Evolutionary conservation across 495 filamentous ascomycete genomes (phyloP).

Genomic region (Neurospora sp.): DNA sequence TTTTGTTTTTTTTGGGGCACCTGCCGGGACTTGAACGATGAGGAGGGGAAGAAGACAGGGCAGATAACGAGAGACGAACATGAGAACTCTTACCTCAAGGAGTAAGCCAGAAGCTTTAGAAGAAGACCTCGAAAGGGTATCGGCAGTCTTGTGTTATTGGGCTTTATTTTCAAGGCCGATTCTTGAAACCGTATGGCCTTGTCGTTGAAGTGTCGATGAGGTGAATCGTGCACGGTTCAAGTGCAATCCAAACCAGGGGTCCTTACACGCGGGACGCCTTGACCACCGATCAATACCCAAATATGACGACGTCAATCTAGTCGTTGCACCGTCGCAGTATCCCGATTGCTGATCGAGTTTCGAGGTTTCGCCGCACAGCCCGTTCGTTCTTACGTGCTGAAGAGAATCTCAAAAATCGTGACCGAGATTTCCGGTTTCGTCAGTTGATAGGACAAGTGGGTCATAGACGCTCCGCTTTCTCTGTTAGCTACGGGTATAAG

Average conservation of each 20-base stretch:
- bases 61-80: not conserved
- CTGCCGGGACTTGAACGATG: not conserved
- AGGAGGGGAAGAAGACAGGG: not conserved
- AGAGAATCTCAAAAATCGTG: not conserved
- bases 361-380: not conserved
- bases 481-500: not conserved
- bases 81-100: constrained; percentile 4
- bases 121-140: not conserved
- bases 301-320: constrained; percentile 14
- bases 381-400: not conserved
- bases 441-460: not conserved
- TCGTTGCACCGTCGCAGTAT: not conserved
- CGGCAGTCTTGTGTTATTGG: not conserved
- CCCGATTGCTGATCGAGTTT: not conserved
- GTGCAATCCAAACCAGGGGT: constrained; percentile 1
- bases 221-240: constrained; percentile 18
- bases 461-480: not conserved
- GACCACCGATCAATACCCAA: constrained; percentile 13
- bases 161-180: not conserved
- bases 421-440: not conserved
- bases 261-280: constrained; percentile 10
- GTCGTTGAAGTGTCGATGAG: constrained; percentile 2
- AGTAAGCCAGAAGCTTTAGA: not conserved
- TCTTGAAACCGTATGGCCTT: not conserved
- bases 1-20: too few relatives aligned